Evolutionary conservation across 305 asterid species (phyloP), one percentile per base, ranked within the genome.

Genomic region (Fraxinus sp.): DNA sequence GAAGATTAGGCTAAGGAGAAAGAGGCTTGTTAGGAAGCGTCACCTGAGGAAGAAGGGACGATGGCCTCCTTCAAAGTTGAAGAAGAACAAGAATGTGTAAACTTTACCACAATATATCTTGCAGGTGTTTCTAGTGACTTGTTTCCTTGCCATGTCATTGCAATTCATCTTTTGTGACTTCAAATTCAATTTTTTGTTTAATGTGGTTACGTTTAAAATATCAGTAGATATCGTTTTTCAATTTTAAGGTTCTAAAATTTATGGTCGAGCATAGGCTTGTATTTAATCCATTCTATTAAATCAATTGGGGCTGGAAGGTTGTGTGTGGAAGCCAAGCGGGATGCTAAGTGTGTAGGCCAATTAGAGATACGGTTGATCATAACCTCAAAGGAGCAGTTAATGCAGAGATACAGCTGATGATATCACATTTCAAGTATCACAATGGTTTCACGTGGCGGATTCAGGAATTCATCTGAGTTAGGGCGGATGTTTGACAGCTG

Each of bases 21-120:
- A 91, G 91, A 86, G 94, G 88, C 97, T 93, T 11, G 87, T 93
- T 77, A 84, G 89, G 89, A 93, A 93, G 81, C 95, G 95, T 68
- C 93, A 86, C 81, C 85, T 93, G 83, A 91, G 97, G 93, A 93
- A 93, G 91, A 93, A 88, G 87, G 97, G 95, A 4, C 82, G 95
- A 74, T 93, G 97, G 97, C 95, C 97, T 7, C 97, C 95, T 79
- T 93, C 95, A 2, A 93, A 91, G 89, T 6, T 93, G 95, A 91
- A 88, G 88, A 91, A 91, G 89, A 89, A 91, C 90, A 90, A 91
- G 86, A 91, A 91, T 79, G 97, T 93, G 75, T 93, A 79, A 84
- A 68, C 81, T 77, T 75, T 36, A 16, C 71, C 82, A 82, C 76
- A 52, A 79, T 74, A 41, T 73, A 80, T 81, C 80, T 82, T 86